Conservation (phyloP, 2,329 filamentous ascomycete genomes). For the Furcasterigmium sp. region DNA sequence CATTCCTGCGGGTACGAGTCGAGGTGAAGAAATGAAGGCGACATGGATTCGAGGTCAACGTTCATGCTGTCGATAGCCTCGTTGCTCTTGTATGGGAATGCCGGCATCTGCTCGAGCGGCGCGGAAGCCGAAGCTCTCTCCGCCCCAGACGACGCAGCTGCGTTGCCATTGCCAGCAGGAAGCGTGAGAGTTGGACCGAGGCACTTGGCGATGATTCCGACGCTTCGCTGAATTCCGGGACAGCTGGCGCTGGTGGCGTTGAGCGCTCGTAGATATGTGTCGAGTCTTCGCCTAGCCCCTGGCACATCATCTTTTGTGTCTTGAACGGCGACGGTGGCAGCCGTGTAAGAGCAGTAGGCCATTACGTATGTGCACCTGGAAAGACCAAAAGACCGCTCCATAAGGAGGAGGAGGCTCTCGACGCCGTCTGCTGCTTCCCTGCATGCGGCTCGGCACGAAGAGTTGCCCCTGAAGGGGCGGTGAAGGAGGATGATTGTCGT, state of each 20-base stretch:
- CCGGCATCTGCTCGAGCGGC: too few species aligned
- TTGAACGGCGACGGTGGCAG: conserved; percentile 13
- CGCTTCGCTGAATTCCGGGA: conserved; percentile 19
- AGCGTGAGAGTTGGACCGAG: conserved; percentile 3
- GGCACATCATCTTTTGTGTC: conserved; percentile 19
- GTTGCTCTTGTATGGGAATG: too few species aligned
- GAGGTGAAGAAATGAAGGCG: too few species aligned
- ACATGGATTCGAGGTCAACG: too few species aligned
- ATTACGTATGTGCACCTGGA: conserved; percentile 22
- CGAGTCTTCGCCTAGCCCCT: conserved; percentile 12
- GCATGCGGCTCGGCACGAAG: conserved; percentile 16
- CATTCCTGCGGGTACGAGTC: too few species aligned
- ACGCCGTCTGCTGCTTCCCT: conserved; percentile 17
- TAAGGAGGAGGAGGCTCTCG: conserved; percentile 18
- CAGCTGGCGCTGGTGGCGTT: conserved; percentile 16
- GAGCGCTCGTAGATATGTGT: conserved; percentile 20
- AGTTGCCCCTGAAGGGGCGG: conserved; percentile 17
- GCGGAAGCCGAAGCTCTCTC: too few species aligned
- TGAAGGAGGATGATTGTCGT: conserved; percentile 18
- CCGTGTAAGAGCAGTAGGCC: conserved; percentile 25
- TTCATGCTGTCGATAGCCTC: too few species aligned
- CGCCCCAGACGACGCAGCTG: too few species aligned
- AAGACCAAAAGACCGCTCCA: conserved; percentile 22
- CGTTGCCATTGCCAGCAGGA: too few species aligned
- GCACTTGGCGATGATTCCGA: conserved; percentile 21